Percentiles rank a stretch among this genome's conserved stretches.
Conservation (phyloP, 345 rosid genomes). For the Lagerstroemia speciosa region DNA sequence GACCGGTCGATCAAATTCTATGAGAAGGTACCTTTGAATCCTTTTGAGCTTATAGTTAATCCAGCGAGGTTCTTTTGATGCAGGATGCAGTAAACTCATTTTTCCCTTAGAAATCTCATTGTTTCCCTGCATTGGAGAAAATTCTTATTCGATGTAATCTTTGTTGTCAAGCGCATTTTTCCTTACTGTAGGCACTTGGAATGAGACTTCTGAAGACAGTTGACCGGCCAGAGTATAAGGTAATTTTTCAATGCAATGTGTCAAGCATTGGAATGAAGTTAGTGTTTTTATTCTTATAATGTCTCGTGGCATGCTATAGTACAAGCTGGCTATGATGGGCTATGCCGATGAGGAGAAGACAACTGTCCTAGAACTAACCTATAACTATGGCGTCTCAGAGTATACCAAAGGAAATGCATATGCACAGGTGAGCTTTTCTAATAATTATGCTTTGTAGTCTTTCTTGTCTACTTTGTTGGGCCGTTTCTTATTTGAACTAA, state of each 20-base stretch:
- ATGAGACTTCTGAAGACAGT: slow-evolving; percentile 64
- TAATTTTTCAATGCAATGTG: slow-evolving; percentile 12
- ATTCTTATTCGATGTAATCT: not conserved
- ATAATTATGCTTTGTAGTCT: not conserved
- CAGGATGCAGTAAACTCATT: not conserved
- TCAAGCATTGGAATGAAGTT: not conserved
- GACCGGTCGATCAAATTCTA: slow-evolving; percentile 78
- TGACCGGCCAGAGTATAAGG: slow-evolving; percentile 80
- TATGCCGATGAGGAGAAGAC: slow-evolving; percentile 81
- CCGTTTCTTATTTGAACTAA: not conserved
- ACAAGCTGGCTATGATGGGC: slow-evolving; percentile 79
- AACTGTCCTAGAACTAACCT: slow-evolving; percentile 72
- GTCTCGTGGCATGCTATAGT: slow-evolving; percentile 27
- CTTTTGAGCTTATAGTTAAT: not conserved
- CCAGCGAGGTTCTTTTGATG: not conserved
- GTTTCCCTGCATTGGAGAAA: not conserved
- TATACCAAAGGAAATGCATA: slow-evolving; percentile 92
- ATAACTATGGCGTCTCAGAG: slow-evolving; percentile 76
- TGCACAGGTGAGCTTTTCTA: slow-evolving; percentile 48
- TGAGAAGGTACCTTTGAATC: slow-evolving; percentile 55
- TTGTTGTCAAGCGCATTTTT: not conserved
- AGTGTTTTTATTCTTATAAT: not conserved
- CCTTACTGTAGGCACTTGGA: slow-evolving; percentile 58
- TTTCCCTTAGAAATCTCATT: not conserved
- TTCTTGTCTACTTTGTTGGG: not conserved